Evolutionary conservation across 352 stramenopile genomes (phyloP).

Genomic region (Pythium monospermum): DNA sequence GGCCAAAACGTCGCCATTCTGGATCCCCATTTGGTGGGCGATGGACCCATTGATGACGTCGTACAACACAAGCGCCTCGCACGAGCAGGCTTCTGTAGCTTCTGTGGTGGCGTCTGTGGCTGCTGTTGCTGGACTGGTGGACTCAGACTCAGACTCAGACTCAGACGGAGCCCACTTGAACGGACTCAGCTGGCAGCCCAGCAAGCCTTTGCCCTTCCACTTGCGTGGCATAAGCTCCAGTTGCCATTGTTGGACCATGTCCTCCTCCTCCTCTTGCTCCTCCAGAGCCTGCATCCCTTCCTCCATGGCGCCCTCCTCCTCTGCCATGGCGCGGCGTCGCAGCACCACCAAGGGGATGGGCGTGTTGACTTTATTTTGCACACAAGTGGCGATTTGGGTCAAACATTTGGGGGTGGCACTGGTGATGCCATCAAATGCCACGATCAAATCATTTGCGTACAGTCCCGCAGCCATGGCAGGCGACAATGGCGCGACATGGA

Average conservation of each 20-base stretch:
- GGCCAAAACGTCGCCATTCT: conserved; percentile 44
- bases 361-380: conserved; percentile 40
- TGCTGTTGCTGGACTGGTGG: not conserved
- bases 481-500: conserved; percentile 35
- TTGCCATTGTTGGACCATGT: not conserved
- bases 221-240: conserved; percentile 33
- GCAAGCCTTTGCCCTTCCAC: conserved; percentile 58
- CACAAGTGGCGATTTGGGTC: conserved; percentile 38
- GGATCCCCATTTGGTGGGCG: conserved; percentile 28
- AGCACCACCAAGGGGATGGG: conserved; percentile 33
- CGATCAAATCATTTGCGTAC: conserved; percentile 33
- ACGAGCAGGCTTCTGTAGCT: not conserved
- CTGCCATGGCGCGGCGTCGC: conserved; percentile 9
- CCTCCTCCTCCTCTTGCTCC: not conserved
- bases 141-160: not conserved
- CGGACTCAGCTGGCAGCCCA: conserved; percentile 56
- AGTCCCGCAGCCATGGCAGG: conserved; percentile 46
- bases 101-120: not conserved
- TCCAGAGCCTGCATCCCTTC: conserved; percentile 15
- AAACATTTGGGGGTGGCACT: conserved; percentile 45
- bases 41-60: conserved; percentile 11
- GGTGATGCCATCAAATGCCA: conserved; percentile 46
- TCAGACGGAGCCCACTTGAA: conserved; percentile 42
- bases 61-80: not conserved
- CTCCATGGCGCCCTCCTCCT: not conserved